Base-by-base conservation (phyloP, 306 rosid species). In the Carpinus viminea region DNA sequence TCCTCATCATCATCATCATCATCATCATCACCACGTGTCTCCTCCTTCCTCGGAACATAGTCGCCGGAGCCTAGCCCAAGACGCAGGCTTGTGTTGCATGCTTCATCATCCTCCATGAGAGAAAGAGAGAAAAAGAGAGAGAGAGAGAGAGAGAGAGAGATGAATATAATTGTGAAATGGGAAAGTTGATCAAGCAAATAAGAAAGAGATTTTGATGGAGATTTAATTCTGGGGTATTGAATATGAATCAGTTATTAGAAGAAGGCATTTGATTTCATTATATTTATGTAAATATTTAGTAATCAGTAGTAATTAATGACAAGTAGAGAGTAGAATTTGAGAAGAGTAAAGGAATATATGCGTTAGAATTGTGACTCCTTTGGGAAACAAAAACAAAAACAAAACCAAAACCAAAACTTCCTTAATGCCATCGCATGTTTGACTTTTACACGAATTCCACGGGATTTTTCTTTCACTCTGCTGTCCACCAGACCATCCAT, bases 51-150 rank as follows among this genome's bases (percentile, higher is more conserved):
- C 15, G 87, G 79, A 21, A 59, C 82, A 78, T 82, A 76, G 24
- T 84, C 89, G 12, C 80, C 82, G n/a, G 78, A 60, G 46, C 98
- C 96, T 21, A 90, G 82, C 2, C 90, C 96, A 3, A 94, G 91
- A 65, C 74, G 73, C 4, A 91, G 83, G 74, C 85, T 81, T 28
- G 93, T 84, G 78, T 75, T 90, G 88, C 89, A 87, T 43, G 82
- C 75, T 18, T 80, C 87, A 51, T 73, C 74, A 56, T 79, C 82
- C 77, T 82, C 91, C 96, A 91, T 91, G 48, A 26, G 47, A 46
- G 31, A 75, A 8, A 54, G 13, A 59, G 70, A 36, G 56, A 46
- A 70, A 48, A 56, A 68, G 51, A n/a, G 8, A 50, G 51, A 38
- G 50, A 71, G 34, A 41, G 52, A 72, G 15, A 31, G 47, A 71